Evolutionary conservation across 1,284 basidiomycete species (phyloP).

Genomic region (Cerrena zonata): DNA sequence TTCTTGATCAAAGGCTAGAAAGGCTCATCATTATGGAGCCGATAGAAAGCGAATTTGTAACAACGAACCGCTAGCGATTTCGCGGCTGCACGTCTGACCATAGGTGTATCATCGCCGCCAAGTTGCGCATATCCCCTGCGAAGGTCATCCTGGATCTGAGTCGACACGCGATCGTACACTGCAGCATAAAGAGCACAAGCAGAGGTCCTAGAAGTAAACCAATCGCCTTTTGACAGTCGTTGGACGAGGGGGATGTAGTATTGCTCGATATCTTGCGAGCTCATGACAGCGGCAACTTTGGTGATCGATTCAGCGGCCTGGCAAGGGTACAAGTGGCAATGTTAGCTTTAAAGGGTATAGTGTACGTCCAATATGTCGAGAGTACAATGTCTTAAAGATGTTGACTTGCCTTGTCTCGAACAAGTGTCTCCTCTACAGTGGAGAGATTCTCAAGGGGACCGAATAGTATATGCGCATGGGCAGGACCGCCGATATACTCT

Average conservation of each 20-base stretch:
- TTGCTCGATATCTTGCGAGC: constrained; percentile 80
- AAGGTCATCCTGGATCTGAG: constrained; percentile 80
- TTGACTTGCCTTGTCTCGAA: constrained; percentile 87
- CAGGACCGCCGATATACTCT: constrained; percentile 90
- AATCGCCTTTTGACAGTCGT: constrained; percentile 89
- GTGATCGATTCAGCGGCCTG: constrained; percentile 96
- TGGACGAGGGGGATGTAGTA: constrained; percentile 89
- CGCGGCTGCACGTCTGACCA: constrained; percentile 95
- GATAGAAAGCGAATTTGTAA: constrained; percentile 4
- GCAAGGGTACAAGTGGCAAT: neutral
- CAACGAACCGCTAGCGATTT: constrained; percentile 87
- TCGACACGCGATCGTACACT: constrained; percentile 79
- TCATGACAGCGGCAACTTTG: constrained; percentile 80
- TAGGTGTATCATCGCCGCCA: constrained; percentile 93
- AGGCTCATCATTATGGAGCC: too few species aligned
- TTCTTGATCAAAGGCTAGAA: constrained; percentile 71
- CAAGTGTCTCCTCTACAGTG: constrained; percentile 95
- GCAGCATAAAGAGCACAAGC: constrained; percentile 91
- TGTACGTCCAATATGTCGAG: too few species aligned
- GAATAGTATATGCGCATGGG: constrained; percentile 84
- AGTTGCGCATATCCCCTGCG: constrained; percentile 82
- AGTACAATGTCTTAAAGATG: too few species aligned
- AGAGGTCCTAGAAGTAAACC: constrained; percentile 99
- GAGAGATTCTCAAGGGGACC: constrained; percentile 94
- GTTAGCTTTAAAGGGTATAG: neutral